phyloP scores from a whole-genome alignment of 768 basidiomycete species.

The Naematelia aurantialba region DNA sequence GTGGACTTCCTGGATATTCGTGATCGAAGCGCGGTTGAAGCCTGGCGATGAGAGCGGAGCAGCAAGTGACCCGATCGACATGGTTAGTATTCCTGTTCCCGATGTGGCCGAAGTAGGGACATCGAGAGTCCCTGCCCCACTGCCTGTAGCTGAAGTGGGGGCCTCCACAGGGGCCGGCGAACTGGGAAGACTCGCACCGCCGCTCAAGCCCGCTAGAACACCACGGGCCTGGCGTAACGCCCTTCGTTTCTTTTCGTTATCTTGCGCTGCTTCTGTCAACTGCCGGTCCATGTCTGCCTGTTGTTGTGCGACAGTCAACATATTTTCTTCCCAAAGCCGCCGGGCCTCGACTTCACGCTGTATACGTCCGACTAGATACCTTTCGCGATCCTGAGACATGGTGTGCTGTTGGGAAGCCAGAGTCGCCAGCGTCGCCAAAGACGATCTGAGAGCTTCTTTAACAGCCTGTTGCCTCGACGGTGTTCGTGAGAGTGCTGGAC shows the following conservation, averaged over 20 bases:
- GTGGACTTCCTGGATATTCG: constrained; percentile 43
- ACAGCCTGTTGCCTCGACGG: constrained; percentile 57
- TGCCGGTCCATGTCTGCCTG: constrained; percentile 80
- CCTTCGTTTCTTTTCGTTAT: constrained; percentile 57
- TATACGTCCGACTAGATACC: constrained; percentile 60
- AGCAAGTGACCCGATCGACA: neutral
- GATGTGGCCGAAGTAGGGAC: constrained; percentile 7
- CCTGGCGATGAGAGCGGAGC: constrained; percentile 9
- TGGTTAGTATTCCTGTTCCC: neutral
- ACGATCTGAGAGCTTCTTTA: constrained; percentile 55
- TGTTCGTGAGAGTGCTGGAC: constrained; percentile 18
- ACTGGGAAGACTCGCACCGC: constrained; percentile 23
- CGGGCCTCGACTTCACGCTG: constrained; percentile 63
- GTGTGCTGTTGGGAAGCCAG: constrained; percentile 65
- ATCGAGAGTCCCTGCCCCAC: constrained; percentile 11
- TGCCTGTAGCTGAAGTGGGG: neutral
- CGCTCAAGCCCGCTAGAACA: constrained; percentile 54
- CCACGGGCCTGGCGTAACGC: constrained; percentile 39
- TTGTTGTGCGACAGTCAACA: constrained; percentile 78
- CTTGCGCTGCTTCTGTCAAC: constrained; percentile 57
- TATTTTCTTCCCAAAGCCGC: constrained; percentile 83
- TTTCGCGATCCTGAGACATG: constrained; percentile 74
- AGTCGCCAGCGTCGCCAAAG: constrained; percentile 58
- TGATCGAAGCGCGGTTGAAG: constrained; percentile 20
- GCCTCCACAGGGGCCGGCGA: constrained; percentile 24